phyloP scores from a whole-genome alignment of 371 early-diverging fungal genomes.

The Syncephalastrum racemosum region DNA sequence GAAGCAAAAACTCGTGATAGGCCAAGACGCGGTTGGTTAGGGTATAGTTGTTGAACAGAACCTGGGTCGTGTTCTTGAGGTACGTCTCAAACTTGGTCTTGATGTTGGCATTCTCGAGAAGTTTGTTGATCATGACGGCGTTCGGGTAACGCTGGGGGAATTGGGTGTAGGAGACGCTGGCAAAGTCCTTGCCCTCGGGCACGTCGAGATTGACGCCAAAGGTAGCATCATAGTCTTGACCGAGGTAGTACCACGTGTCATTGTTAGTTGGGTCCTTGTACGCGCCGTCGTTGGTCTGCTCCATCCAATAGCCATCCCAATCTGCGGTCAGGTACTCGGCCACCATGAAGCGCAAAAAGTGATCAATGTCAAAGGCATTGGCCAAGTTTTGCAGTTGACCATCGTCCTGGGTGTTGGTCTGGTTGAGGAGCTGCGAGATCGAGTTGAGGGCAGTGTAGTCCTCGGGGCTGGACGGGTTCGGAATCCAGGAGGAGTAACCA shows the following conservation, averaged over 20 bases:
- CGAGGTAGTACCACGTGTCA: conserved; percentile 45
- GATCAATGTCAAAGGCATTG: conserved; percentile 43
- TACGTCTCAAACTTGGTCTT: conserved; percentile 44
- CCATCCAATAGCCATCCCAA: conserved; percentile 65
- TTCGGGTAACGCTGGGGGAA: conserved; percentile 35
- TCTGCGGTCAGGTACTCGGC: conserved; percentile 54
- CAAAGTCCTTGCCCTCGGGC: conserved; percentile 24
- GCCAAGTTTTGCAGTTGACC: conserved; percentile 35
- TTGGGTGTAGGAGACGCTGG: conserved; percentile 34
- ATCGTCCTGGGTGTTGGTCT: conserved; percentile 40
- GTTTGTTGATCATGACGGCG: conserved; percentile 50
- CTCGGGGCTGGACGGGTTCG: conserved; percentile 39
- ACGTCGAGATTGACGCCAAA: conserved; percentile 55
- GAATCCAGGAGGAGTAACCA: conserved; percentile 34
- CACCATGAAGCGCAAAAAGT: conserved; percentile 59
- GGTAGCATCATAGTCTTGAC: conserved; percentile 59
- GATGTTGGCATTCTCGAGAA: conserved; percentile 41
- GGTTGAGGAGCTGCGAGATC: conserved; percentile 38
- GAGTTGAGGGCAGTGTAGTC: conserved; percentile 36
- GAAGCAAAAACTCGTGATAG: conserved; percentile 49
- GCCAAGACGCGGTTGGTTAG: conserved; percentile 41
- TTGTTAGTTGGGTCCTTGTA: conserved; percentile 49
- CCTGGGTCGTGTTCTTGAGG: conserved; percentile 38
- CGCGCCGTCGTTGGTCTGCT: conserved; percentile 56
- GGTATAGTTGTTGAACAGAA: conserved; percentile 51